These are phyloP conservation scores for Nicotiana tomentosiformis DNA, from an alignment of 257 asterid genomes.

Conservation along the genomic window DNA sequence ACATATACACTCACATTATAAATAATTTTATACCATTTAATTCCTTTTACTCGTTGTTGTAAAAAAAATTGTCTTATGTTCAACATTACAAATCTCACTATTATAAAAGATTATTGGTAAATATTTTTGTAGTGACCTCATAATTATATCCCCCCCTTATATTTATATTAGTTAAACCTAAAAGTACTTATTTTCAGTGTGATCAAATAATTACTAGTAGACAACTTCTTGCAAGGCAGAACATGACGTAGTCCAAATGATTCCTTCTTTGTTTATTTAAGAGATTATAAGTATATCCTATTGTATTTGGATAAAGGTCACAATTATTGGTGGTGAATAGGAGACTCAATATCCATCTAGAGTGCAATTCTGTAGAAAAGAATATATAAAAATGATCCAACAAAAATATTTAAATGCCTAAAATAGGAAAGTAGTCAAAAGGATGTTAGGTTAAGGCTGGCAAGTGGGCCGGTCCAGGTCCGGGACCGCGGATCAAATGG, in stretches of 20 bases:
- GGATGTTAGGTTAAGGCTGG: not conserved
- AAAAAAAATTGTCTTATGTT: too few relatives aligned
- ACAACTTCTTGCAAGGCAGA: not conserved
- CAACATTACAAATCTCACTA: too few relatives aligned
- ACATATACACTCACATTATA: too few relatives aligned
- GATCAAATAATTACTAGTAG: not conserved
- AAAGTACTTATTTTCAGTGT: too few relatives aligned
- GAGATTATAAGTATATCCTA: not conserved
- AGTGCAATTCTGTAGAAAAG: not conserved
- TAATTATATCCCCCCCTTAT: too few relatives aligned
- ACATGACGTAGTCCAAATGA: not conserved
- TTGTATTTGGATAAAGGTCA: not conserved
- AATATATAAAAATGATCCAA: not conserved
- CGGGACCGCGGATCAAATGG: too few relatives aligned
- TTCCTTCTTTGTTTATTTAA: not conserved
- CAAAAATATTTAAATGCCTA: not conserved
- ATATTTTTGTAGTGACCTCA: too few relatives aligned
- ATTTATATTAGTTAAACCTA: too few relatives aligned
- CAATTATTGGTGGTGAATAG: constrained; percentile 1
- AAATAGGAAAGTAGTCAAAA: constrained; percentile 1
- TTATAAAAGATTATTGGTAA: too few relatives aligned
- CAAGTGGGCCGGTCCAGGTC: too few relatives aligned
- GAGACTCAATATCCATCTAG: constrained; percentile 13
- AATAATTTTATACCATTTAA: too few relatives aligned
- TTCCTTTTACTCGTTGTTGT: too few relatives aligned